Evolutionary conservation across 1,284 basidiomycete genomes (phyloP).

Genomic region (Athelia psychrophila): DNA sequence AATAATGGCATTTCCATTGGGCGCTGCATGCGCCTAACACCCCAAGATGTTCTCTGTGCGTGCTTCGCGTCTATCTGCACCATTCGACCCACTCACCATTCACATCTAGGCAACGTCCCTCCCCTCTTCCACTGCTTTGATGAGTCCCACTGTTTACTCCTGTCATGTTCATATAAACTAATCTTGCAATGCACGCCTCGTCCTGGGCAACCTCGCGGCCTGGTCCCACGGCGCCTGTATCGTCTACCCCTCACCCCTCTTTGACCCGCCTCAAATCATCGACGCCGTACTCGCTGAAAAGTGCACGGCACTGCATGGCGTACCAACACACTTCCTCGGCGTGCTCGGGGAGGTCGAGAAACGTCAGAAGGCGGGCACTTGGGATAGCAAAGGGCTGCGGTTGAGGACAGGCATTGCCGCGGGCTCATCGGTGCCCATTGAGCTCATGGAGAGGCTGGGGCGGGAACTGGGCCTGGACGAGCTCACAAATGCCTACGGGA

Average conservation of each 20-base stretch:
- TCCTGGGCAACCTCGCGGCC: slow-evolving; percentile 78
- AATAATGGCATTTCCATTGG: slow-evolving; percentile 78
- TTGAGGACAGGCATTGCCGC: slow-evolving; percentile 77
- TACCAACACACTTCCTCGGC: slow-evolving; percentile 82
- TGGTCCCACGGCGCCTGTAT: slow-evolving; percentile 75
- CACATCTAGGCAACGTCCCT: slow-evolving; percentile 64
- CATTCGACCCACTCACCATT: slow-evolving; percentile 1
- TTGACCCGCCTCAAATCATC: slow-evolving; percentile 61
- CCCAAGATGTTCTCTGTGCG: slow-evolving; percentile 66
- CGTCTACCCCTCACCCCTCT: slow-evolving; percentile 72
- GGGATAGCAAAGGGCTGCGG: neutral
- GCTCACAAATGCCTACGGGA: slow-evolving; percentile 78
- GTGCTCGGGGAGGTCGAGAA: slow-evolving; percentile 65
- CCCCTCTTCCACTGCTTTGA: slow-evolving; percentile 88
- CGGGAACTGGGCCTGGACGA: slow-evolving; percentile 64
- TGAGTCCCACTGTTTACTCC: slow-evolving; percentile 42
- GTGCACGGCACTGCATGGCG: slow-evolving; percentile 81
- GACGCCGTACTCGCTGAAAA: slow-evolving; percentile 63
- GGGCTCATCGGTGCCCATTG: slow-evolving; percentile 76
- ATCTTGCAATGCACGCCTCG: slow-evolving; percentile 50
- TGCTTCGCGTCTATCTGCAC: neutral
- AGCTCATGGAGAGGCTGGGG: slow-evolving; percentile 73
- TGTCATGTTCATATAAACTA: neutral
- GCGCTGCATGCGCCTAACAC: slow-evolving; percentile 64
- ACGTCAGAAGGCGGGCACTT: slow-evolving; percentile 9